These are phyloP conservation scores for Termitomyces sp. DNA, from an alignment of 768 basidiomycete species.

Conservation along the genomic window DNA sequence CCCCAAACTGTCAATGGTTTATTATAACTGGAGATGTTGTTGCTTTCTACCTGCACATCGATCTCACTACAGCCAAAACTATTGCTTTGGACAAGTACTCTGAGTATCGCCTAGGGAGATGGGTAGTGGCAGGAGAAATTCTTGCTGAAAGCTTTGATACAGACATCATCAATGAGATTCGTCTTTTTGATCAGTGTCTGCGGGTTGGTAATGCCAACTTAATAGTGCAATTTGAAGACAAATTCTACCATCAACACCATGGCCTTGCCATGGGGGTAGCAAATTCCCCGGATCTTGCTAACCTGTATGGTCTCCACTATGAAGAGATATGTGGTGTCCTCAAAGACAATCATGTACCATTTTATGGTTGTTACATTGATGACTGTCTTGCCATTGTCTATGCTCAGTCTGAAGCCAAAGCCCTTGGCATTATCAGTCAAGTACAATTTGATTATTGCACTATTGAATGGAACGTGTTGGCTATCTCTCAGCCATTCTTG, in stretches of 20 bases:
- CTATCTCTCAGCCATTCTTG: too few species aligned
- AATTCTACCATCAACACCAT: too few species aligned
- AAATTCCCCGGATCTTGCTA: background rate
- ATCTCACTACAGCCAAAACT: background rate
- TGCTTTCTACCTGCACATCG: background rate
- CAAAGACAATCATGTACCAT: background rate
- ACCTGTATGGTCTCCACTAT: background rate
- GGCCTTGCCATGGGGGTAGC: background rate
- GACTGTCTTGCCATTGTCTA: too few species aligned
- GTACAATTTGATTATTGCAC: background rate
- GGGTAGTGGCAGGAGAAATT: background rate
- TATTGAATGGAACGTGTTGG: too few species aligned
- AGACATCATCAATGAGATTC: background rate
- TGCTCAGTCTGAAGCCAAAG: too few species aligned
- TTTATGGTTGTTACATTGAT: background rate
- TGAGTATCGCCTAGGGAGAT: background rate
- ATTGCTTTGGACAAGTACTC: background rate
- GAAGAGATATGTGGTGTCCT: background rate
- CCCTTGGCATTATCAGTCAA: too few species aligned
- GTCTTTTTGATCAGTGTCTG: background rate
- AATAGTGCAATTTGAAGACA: too few species aligned
- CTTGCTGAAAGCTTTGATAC: background rate
- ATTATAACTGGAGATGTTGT: too few species aligned
- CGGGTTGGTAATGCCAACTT: too few species aligned
- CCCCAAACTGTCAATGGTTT: too few species aligned